Evolutionary conservation across 2,329 filamentous ascomycete species (phyloP), one percentile per base, ranked within the genome.

Genomic region (Mycocentrospora acerina): DNA sequence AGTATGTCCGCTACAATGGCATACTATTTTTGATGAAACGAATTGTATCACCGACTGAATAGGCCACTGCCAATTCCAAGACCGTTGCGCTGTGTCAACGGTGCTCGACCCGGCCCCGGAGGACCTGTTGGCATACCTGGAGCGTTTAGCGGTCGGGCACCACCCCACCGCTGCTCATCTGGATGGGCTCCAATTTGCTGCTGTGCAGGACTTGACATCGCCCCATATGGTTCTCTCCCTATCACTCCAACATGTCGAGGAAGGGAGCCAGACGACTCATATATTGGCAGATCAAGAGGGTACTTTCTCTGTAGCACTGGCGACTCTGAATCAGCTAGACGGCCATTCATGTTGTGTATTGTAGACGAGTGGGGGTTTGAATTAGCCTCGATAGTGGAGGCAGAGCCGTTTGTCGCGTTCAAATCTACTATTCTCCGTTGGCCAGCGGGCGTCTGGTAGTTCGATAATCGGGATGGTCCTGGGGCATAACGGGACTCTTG

Each of bases 231-330:
- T 9, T 65, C 61, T 34, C 59, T 51, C 6, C 51, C 46, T 11
- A 62, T 14, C 7, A 48, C 39, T 6, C 50, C 45, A 29, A 57
- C 44, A 26, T 52, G 55, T 27, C 60, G 59, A 35, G 53, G 40
- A 27, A 60, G 48, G 4, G 59, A 53, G n/a, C 48, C 50, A 18
- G 59, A 48, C 7, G 48, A 54, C n/a, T 67, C 60, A 28, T 60
- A 62, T 3, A 43, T 35, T 27, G 43, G 32, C 19, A 60, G 60
- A 14, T 63, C 60, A 17, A 44, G 46, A 12, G 62, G 59, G 38
- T 62, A 57, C 42, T 67, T 69, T 55, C 67, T 62, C 17, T 67
- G 64, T 25, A 68, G 33, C 4, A 68, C 60, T 4, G 66, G 66
- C 7, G 64, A 68, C 32, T 67, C 63, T 13, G 64, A 63, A 16